Base-by-base conservation (phyloP, 345 rosid genomes). In the Salix dunnii region DNA sequence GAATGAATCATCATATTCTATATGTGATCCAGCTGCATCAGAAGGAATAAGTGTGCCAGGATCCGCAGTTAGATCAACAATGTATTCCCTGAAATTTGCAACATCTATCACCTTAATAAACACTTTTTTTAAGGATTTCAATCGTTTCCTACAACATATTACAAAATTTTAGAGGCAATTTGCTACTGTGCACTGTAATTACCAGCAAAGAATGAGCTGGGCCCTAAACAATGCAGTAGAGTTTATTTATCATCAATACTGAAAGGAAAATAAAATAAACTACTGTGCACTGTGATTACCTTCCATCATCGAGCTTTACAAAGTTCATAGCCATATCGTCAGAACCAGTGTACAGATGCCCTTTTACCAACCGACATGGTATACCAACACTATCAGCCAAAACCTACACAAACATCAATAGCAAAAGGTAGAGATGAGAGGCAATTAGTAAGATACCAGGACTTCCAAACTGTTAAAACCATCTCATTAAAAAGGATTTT, bases 21-120 rank as follows among this genome's bases (percentile, higher is more conserved):
- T 76, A 77, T 86, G 91, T 79, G 87, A 88, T 73, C 91, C 92
- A 68, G 88, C 91, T 21, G 85, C 86, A 85, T 94, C 97, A 78
- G 97, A 85, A 68, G 98, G 97, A 86, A 94, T 92, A 82, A 94
- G 97, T 58, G 94, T 89, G 68, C 97, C 98, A 36, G 97, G 98
- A 87, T 88, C 98, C 75, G 97, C 97, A 94, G 91, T 94, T 64
- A 94, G 91, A 80, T 94, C 98, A 79, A 94, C 90, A 67, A 94
- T 94, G 87, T 92, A 91, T 90, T 94, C 98, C 94, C 98, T 94
- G 93, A 81, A 89, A 84, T 80, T 78, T 80, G 83, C 69, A 79
- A 79, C 38, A 80, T 43, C 46, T 60, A 77, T 77, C 73, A 72
- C 74, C 63, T 74, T 71, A 43, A 76, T 72, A 72, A 70, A 43